These are phyloP conservation scores for Funneliformis caledonium DNA, from an alignment of 371 early-diverging fungal genomes.

Conservation along the genomic window DNA sequence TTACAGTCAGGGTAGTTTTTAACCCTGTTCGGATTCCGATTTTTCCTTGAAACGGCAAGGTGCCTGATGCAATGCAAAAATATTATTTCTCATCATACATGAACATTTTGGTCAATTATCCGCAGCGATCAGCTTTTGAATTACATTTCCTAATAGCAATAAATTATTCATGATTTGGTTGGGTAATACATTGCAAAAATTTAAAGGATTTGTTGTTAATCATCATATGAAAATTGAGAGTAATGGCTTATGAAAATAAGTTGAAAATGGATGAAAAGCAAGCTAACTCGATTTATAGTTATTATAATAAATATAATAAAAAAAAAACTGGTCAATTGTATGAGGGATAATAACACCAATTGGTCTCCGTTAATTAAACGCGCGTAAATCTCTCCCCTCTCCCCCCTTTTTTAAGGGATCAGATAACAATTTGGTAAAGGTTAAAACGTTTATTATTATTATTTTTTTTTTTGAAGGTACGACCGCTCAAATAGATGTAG, in stretches of 20 bases:
- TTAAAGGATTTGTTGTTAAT: neutral
- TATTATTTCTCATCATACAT: neutral
- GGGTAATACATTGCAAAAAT: no score
- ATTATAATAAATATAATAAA: neutral
- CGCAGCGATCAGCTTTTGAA: neutral
- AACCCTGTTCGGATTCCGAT: neutral
- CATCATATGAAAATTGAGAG: neutral
- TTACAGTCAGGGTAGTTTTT: neutral
- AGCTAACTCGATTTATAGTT: no score
- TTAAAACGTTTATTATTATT: neutral
- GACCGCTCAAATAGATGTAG: neutral
- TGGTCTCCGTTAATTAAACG: neutral
- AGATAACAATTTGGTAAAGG: neutral
- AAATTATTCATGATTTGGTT: no score
- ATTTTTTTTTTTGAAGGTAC: no score
- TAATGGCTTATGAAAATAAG: neutral
- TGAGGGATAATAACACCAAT: no score
- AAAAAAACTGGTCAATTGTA: no score
- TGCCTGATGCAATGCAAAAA: neutral
- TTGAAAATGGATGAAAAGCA: neutral
- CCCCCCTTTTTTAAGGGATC: neutral
- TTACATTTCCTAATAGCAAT: no score
- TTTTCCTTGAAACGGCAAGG: neutral
- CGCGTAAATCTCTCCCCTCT: neutral
- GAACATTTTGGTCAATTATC: neutral